Evolutionary conservation across 768 basidiomycete species (phyloP).

Genomic region (Mycena indigotica): DNA sequence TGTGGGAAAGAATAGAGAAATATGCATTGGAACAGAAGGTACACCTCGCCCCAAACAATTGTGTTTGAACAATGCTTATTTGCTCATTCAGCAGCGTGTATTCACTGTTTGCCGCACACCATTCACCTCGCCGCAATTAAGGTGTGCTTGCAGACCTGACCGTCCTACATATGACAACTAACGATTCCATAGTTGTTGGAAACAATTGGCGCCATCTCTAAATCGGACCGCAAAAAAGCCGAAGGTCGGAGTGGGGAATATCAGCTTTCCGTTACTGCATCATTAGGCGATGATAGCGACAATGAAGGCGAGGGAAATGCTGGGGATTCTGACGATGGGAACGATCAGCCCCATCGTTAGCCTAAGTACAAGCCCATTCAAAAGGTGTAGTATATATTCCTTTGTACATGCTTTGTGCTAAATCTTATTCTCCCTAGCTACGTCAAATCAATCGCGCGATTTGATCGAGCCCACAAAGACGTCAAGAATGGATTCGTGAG

Average conservation of each 20-base stretch:
- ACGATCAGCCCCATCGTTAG: not conserved
- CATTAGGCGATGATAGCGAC: not conserved
- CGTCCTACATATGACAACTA: not conserved
- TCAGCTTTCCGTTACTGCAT: not conserved
- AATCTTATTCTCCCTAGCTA: conserved; percentile 2
- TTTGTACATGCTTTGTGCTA: not conserved
- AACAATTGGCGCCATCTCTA: not conserved
- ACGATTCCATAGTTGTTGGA: not conserved
- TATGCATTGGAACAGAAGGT: conserved; percentile 30
- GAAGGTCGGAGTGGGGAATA: not conserved
- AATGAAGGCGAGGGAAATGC: not conserved
- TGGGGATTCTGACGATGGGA: not conserved
- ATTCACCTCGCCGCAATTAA: conserved; percentile 40
- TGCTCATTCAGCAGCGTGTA: conserved; percentile 17
- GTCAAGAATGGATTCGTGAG: conserved; percentile 14
- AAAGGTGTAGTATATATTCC: not conserved
- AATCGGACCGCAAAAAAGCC: not conserved
- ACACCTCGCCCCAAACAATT: conserved; percentile 5
- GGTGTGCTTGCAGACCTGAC: conserved; percentile 17
- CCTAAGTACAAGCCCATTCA: too few species aligned
- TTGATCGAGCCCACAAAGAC: conserved; percentile 18
- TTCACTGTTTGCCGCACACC: conserved; percentile 43
- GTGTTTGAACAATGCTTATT: not conserved
- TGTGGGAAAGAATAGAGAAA: conserved; percentile 31
- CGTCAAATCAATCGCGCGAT: conserved; percentile 17